Evolutionary conservation across 1,284 basidiomycete genomes (phyloP).

Genomic region (Tremellales sp.): DNA sequence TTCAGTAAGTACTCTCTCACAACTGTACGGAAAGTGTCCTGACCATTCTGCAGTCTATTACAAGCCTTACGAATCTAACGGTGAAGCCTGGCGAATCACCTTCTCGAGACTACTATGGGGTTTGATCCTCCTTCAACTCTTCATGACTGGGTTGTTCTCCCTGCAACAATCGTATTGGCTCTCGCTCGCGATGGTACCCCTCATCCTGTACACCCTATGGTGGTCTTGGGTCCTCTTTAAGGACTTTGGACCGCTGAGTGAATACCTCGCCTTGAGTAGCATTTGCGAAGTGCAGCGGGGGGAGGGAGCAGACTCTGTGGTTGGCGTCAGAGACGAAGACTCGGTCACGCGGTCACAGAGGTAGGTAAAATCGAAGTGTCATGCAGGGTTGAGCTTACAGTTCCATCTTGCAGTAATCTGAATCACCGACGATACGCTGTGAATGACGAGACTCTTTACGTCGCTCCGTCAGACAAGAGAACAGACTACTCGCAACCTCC

Average conservation of each 20-base stretch:
- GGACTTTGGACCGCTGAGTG: constrained; percentile 70
- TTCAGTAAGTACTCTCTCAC: constrained; percentile 62
- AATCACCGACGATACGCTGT: constrained; percentile 79
- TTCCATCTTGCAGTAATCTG: constrained; percentile 59
- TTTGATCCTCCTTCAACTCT: constrained; percentile 75
- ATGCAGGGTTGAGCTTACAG: background rate
- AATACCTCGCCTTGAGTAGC: constrained; percentile 72
- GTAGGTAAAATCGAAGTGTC: constrained; percentile 46
- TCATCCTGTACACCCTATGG: constrained; percentile 68
- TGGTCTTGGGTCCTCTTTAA: constrained; percentile 75
- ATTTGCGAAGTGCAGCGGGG: constrained; percentile 83
- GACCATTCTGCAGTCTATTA: constrained; percentile 40
- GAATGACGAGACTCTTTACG: constrained; percentile 90
- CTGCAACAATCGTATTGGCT: constrained; percentile 58
- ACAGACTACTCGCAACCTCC: constrained; percentile 95
- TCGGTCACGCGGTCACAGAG: constrained; percentile 78
- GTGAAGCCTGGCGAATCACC: constrained; percentile 77
- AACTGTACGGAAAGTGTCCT: background rate
- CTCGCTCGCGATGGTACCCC: constrained; percentile 71
- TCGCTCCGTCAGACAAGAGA: constrained; percentile 81
- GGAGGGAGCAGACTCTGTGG: constrained; percentile 70
- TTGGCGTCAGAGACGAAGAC: constrained; percentile 67
- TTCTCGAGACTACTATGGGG: constrained; percentile 84
- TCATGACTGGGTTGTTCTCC: constrained; percentile 92
- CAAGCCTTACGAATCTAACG: constrained; percentile 49